Percentiles rank a stretch among this genome's conserved stretches.
Conservation (phyloP, 1,284 basidiomycete genomes). For the Phellopilus nigrolimitatus region DNA sequence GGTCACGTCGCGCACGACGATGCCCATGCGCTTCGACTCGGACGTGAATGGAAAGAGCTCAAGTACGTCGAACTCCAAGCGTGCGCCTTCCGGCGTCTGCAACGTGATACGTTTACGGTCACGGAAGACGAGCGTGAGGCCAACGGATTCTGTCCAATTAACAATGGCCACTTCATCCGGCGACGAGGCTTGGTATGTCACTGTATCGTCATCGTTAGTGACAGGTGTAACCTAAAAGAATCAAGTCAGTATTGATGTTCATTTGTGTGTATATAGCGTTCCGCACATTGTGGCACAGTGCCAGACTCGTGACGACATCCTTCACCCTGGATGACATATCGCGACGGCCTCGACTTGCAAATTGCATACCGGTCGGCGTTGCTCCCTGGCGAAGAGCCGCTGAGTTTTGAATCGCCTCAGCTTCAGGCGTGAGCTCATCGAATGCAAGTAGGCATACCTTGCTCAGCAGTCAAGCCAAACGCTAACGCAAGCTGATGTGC, state of each 20-base stretch:
- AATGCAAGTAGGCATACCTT: constrained; percentile 30
- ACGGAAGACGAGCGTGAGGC: constrained; percentile 81
- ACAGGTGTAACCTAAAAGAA: constrained; percentile 86
- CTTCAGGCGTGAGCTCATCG: not conserved
- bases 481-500: constrained; percentile 81
- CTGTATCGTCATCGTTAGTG: constrained; percentile 85
- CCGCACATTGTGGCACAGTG: constrained; percentile 92
- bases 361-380: constrained; percentile 67
- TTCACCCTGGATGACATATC: constrained; percentile 96
- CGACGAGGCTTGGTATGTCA: constrained; percentile 97
- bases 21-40: constrained; percentile 99
- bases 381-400: constrained; percentile 45
- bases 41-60: constrained; percentile 98
- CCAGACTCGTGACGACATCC: constrained; percentile 90
- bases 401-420: constrained; percentile 19
- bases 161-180: constrained; percentile 99
- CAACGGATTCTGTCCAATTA: constrained; percentile 95
- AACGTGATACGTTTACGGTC: constrained; percentile 86
- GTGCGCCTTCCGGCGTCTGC: constrained; percentile 59
- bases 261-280: constrained; percentile 26
- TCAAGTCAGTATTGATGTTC: not conserved
- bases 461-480: constrained; percentile 60
- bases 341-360: constrained; percentile 79
- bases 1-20: constrained; percentile 79
- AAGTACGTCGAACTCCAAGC: constrained; percentile 79